phyloP scores from a whole-genome alignment of 208 protist genomes.

The Kentomonas sorsogonicus region DNA sequence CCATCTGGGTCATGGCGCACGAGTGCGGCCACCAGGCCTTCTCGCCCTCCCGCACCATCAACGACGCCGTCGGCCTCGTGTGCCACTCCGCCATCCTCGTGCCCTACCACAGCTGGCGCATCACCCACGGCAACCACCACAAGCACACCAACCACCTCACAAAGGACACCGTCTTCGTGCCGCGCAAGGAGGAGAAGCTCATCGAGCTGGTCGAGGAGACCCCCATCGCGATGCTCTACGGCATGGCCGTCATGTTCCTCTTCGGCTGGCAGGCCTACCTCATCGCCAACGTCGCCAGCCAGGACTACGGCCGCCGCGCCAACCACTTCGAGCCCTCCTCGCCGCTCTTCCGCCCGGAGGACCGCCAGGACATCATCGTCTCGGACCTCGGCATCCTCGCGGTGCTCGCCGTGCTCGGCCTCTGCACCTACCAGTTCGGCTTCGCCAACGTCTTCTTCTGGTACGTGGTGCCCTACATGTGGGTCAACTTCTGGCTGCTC shows the following conservation, averaged over 20 bases:
- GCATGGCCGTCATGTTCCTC: constrained; percentile 65
- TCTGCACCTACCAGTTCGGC: constrained; percentile 43
- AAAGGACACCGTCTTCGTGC: constrained; percentile 87
- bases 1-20: constrained; percentile 92
- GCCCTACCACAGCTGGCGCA: constrained; percentile 92
- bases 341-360: constrained; percentile 76
- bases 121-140: constrained; percentile 92
- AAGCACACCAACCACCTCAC: constrained; percentile 92
- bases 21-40: constrained; percentile 95
- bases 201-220: constrained; percentile 70
- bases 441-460: constrained; percentile 52
- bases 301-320: constrained; percentile 58
- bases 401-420: constrained; percentile 36
- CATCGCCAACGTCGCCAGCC: constrained; percentile 68
- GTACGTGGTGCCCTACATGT: constrained; percentile 81
- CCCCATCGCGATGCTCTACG: constrained; percentile 41
- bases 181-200: constrained; percentile 47
- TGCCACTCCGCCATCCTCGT: constrained; percentile 87
- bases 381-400: constrained; percentile 69
- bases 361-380: constrained; percentile 54
- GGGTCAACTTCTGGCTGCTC: constrained; percentile 90
- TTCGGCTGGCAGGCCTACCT: constrained; percentile 90
- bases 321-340: constrained; percentile 84
- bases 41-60: constrained; percentile 57
- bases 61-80: constrained; percentile 87